phyloP scores from a whole-genome alignment of 177 flowering plant species.

The Telopea speciosissima region DNA sequence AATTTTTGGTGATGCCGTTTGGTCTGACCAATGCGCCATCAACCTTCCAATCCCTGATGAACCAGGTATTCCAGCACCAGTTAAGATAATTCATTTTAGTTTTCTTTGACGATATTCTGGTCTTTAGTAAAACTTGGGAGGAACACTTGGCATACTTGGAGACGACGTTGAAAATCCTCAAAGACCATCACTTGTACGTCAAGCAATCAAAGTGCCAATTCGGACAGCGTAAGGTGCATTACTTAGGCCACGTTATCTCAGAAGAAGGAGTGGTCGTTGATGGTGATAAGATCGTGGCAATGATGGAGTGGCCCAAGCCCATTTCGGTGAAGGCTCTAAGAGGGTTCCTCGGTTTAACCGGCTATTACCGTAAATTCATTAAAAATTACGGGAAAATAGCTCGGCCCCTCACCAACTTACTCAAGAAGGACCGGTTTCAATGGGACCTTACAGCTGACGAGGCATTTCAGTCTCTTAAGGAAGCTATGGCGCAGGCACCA shows the following conservation, averaged over 20 bases:
- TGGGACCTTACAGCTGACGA: not conserved
- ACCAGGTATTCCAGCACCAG: not conserved
- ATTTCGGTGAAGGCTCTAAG: not conserved
- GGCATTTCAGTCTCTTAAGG: not conserved
- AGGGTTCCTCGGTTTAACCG: not conserved
- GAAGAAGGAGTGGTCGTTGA: slow-evolving; percentile 4
- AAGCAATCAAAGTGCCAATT: not conserved
- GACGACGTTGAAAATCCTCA: not conserved
- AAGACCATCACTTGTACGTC: not conserved
- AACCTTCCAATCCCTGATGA: slow-evolving; percentile 9
- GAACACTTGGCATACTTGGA: not conserved
- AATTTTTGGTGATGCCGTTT: slow-evolving; percentile 6
- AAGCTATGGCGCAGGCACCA: not conserved
- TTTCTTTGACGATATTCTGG: slow-evolving; percentile 8
- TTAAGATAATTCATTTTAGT: not conserved
- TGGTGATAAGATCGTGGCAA: not conserved
- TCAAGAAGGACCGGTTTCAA: not conserved
- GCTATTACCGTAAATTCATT: not conserved
- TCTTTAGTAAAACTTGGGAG: not conserved
- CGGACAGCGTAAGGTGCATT: not conserved
- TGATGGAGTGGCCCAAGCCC: slow-evolving; percentile 7
- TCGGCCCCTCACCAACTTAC: not conserved
- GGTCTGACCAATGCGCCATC: slow-evolving; percentile 1
- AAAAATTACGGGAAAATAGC: not conserved
- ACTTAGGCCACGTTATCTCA: slow-evolving; percentile 3